Conservation (phyloP, 2,329 filamentous ascomycete species). For the Fusarium sp. region DNA sequence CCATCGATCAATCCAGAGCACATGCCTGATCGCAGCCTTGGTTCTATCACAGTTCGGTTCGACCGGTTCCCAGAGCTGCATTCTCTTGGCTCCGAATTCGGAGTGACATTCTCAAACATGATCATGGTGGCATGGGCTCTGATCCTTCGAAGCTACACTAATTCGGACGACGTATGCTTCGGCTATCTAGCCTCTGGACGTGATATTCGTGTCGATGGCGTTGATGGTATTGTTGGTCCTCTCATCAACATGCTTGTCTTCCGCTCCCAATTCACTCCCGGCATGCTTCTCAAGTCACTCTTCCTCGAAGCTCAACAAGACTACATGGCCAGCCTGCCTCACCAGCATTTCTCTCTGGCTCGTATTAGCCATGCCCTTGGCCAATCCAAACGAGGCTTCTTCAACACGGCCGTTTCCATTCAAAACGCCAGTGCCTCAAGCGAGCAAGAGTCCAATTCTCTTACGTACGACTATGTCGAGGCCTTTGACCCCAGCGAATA, state of each 20-base stretch:
- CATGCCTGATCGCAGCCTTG: background rate
- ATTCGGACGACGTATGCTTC: slow-evolving; percentile 63
- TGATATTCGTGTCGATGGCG: slow-evolving; percentile 33
- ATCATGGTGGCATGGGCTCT: slow-evolving; percentile 67
- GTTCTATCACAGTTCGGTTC: slow-evolving; percentile 19
- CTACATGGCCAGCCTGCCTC: slow-evolving; percentile 52
- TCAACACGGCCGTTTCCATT: slow-evolving; percentile 55
- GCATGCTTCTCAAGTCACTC: slow-evolving; percentile 47
- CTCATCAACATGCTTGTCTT: slow-evolving; percentile 66
- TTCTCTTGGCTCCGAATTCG: slow-evolving; percentile 26
- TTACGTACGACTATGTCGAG: slow-evolving; percentile 35
- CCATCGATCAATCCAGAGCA: slow-evolving; percentile 8
- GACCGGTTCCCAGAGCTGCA: slow-evolving; percentile 15
- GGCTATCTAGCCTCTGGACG: slow-evolving; percentile 52
- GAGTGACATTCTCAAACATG: slow-evolving; percentile 63
- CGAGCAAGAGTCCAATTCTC: background rate
- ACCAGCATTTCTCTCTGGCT: slow-evolving; percentile 65
- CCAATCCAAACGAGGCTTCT: slow-evolving; percentile 44
- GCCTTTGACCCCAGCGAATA: slow-evolving; percentile 51
- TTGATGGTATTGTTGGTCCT: slow-evolving; percentile 39
- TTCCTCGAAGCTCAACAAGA: slow-evolving; percentile 53
- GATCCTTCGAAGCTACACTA: slow-evolving; percentile 62
- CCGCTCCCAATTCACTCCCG: slow-evolving; percentile 55
- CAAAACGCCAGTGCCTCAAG: slow-evolving; percentile 41
- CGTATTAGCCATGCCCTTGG: slow-evolving; percentile 56